phyloP scores from a whole-genome alignment of 257 asterid genomes.

The Fraxinus excelsior region DNA sequence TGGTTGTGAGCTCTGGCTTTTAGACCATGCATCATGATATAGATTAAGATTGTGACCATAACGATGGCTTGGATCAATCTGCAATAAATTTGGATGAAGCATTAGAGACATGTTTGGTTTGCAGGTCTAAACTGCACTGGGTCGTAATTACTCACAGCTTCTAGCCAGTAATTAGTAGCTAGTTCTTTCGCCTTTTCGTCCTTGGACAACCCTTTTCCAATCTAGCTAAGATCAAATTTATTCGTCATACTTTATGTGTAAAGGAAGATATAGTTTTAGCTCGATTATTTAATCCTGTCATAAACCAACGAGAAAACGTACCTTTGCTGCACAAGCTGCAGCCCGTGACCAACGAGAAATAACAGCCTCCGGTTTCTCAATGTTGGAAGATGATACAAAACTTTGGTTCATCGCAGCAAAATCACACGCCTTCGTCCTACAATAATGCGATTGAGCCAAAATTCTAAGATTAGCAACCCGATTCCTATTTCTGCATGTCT shows the following conservation, averaged over 20 bases:
- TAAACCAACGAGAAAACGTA: not conserved
- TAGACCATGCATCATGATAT: constrained; percentile 32
- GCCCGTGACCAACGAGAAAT: constrained; percentile 32
- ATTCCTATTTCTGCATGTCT: not conserved
- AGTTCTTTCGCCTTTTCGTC: constrained; percentile 30
- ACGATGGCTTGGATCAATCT: constrained; percentile 37
- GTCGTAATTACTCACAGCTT: constrained; percentile 30
- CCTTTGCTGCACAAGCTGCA: constrained; percentile 24
- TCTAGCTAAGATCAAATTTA: constrained; percentile 8
- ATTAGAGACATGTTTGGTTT: not conserved
- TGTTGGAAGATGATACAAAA: constrained; percentile 17
- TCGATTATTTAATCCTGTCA: not conserved
- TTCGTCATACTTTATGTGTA: not conserved
- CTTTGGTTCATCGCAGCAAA: constrained; percentile 21
- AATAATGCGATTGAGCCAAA: not conserved
- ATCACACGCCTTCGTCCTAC: constrained; percentile 23
- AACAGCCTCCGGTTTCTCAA: constrained; percentile 21
- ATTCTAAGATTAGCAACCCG: not conserved
- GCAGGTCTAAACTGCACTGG: not conserved
- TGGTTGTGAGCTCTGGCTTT: constrained; percentile 32
- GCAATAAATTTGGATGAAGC: not conserved
- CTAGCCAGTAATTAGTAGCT: constrained; percentile 28
- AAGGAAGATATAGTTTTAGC: not conserved
- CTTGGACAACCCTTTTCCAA: constrained; percentile 38
- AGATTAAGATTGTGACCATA: constrained; percentile 37